These are phyloP conservation scores for Diplodia mutila DNA, from an alignment of 2,329 filamentous ascomycete species.

Conservation along the genomic window DNA sequence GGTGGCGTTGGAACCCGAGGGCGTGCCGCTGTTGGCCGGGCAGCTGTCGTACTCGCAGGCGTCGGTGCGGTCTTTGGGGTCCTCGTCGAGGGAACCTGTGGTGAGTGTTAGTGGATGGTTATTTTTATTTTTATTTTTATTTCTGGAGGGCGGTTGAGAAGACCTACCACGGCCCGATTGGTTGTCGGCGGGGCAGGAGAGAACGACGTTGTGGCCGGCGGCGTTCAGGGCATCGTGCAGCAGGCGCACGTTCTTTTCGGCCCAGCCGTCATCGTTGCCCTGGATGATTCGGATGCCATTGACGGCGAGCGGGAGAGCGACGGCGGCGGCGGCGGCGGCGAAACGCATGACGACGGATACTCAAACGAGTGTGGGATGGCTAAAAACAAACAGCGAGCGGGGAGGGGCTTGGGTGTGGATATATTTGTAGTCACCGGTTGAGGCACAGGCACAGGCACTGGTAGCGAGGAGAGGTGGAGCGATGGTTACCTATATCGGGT, in stretches of 20 bases:
- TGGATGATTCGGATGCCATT: slow-evolving; percentile 60
- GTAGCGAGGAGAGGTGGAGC: neutral
- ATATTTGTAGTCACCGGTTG: neutral
- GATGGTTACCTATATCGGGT: neutral
- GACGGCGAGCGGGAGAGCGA: slow-evolving; percentile 34
- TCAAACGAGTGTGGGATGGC: neutral
- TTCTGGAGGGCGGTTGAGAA: too few species aligned
- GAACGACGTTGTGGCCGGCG: slow-evolving; percentile 63
- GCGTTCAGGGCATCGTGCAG: slow-evolving; percentile 60
- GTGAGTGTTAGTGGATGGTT: slow-evolving; percentile 22
- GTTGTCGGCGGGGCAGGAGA: slow-evolving; percentile 70
- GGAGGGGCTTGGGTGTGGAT: neutral
- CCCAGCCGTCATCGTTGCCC: slow-evolving; percentile 75
- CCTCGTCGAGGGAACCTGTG: slow-evolving; percentile 57
- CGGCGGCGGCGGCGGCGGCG: slow-evolving; percentile 22
- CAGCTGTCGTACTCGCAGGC: slow-evolving; percentile 68
- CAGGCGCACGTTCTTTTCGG: slow-evolving; percentile 66
- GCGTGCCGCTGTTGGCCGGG: slow-evolving; percentile 54
- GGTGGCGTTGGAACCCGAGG: slow-evolving; percentile 61
- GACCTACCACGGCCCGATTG: slow-evolving; percentile 63
- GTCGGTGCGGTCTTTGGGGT: slow-evolving; percentile 51
- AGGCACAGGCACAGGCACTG: too few species aligned
- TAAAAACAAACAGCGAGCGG: neutral
- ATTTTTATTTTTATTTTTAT: neutral
- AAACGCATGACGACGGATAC: slow-evolving; percentile 7